Evolutionary conservation across 179 eudicot species (phyloP), one percentile per base, ranked within the genome.

Genomic region (Dionaea muscipula): DNA sequence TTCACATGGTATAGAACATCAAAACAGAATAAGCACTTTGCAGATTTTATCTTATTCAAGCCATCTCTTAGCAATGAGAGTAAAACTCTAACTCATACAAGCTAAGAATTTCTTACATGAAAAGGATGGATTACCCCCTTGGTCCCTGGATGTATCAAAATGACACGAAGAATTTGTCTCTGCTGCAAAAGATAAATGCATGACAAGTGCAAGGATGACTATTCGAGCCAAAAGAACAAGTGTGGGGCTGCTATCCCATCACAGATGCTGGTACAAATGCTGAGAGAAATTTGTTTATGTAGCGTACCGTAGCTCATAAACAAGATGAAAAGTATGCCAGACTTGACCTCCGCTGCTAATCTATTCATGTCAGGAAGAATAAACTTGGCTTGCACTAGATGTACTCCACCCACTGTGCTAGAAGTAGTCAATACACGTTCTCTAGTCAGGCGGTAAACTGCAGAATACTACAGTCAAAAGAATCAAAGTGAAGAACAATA

Each of bases 301-400:
- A 35, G 44, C 76, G 65, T 89, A 89, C 95, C 93, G 65, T 76
- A 79, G 70, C 89, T 82, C 56, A 93, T 73, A 73, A 84, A 77
- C 73, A 87, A 74, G 64, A 93, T 68, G 57, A 67, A 73, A 53
- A 72, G 70, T 55, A 82, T 74, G 61, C 83, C 88, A 59, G 85
- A 71, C 65, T 79, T 73, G 52, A 71, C 76, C 68, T 84, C 89
- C 47, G 67, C 77, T 61, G 76, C 77, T 52, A 93, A 82, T 72
- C 81, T 82, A 63, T 71, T 72, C 69, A 84, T 75, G 74, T 93
- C 99, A 31, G 98, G 96, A 45, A 91, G 79, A 69, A 76, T 64
- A 59, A 91, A 91, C 52, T 65, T 75, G 47, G 80, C 83, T 66
- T 58, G 76, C 63, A 75, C 71, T 43, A 66, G 69, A 57, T 68